Conservation (phyloP, 164 flowering plant species). For the Hamamelis virginiana region DNA sequence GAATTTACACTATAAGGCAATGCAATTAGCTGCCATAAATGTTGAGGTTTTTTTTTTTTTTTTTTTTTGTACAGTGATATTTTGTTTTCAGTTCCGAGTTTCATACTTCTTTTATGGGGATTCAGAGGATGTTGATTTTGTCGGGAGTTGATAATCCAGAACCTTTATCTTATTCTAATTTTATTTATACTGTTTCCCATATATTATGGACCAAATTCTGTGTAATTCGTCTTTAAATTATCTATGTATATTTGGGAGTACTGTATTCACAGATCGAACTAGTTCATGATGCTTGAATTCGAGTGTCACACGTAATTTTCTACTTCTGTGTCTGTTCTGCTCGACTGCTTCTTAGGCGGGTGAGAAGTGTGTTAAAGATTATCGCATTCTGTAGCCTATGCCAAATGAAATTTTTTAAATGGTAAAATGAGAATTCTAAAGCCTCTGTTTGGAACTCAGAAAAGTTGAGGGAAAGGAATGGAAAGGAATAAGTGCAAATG, state of each 20-base stretch:
- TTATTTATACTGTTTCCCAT: background rate
- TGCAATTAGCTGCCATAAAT: background rate
- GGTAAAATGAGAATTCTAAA: too few species aligned
- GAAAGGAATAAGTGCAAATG: too few species aligned
- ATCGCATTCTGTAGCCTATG: too few species aligned
- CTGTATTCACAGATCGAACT: too few species aligned
- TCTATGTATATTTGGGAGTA: background rate
- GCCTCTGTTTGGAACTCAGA: too few species aligned
- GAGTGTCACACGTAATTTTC: background rate
- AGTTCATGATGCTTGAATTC: too few species aligned
- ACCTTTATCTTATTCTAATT: background rate
- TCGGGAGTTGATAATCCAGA: background rate
- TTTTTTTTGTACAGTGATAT: constrained; percentile 17
- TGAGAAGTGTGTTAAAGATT: too few species aligned
- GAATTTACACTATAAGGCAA: background rate
- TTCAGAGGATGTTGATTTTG: background rate
- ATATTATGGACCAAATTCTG: background rate
- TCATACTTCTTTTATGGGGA: constrained; percentile 1
- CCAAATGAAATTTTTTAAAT: too few species aligned
- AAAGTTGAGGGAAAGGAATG: too few species aligned
- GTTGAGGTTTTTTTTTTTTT: too few species aligned
- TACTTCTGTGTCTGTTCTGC: too few species aligned
- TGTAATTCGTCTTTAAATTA: background rate
- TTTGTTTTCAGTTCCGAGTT: background rate
- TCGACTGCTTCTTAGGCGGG: too few species aligned